Base-by-base conservation (phyloP, 768 basidiomycete genomes). In the Trametes coccinea region DNA sequence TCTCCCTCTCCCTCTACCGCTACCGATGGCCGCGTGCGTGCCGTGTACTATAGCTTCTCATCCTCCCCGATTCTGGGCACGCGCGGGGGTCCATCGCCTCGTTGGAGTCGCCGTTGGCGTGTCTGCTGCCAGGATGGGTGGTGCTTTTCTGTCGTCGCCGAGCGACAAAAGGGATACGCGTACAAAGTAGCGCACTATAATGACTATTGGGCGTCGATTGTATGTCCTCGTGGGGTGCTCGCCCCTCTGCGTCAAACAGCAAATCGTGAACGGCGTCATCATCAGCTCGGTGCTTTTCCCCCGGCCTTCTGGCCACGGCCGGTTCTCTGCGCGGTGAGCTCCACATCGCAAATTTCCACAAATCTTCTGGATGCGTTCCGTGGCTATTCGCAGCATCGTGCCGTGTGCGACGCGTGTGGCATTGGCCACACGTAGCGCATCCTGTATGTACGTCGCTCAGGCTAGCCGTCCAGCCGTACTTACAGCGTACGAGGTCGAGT, bases 91-190 rank as follows among this genome's bases (percentile, higher is more conserved):
- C 34, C 34, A 37, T 37, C 5, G 34, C 34, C 11, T 11, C 11
- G 11, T 11, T 37, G 9, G 16, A 10, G 22, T 9, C 39, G 22
- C 39, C 17, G 33, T 16, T 10, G 7, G 37, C 17, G 34, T 41
- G 22, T 29, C 11, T 47, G 45, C 17, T 46, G 5, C 45, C 9
- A 39, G 46, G 17, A 3, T 4, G n/a, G 46, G 5, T 47, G 17
- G 27, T 10, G 11, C 14, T 30, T 30, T 29, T 11, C 13, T 31
- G 54, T 40, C 56, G 46, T 45, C 34, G 54, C 34, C 33, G 54
- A 37, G 54, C 56, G 56, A 43, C 56, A 48, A 57, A 57, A 57
- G 48, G 48, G 48, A 40, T 57, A 49, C 56, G 56, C 56, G 56
- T 57, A 50, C 47, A 56, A 56, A 48, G 46, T 56, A 56, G 56